phyloP scores from a whole-genome alignment of 768 basidiomycete species.

The Collybia nuda region DNA sequence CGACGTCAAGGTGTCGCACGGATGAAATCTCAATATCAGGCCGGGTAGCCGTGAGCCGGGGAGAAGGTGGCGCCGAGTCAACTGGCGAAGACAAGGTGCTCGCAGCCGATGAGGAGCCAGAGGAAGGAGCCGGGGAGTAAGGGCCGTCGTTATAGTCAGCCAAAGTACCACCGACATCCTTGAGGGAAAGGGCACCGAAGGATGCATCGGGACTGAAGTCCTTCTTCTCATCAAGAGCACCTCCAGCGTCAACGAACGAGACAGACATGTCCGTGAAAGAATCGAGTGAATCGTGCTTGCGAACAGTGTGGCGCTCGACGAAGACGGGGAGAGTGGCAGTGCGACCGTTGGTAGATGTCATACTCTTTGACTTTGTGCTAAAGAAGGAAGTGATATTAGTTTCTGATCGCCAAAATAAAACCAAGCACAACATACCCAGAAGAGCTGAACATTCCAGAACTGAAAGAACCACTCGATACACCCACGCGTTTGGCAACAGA shows the following conservation, averaged over 20 bases:
- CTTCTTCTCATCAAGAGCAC: conserved; percentile 32
- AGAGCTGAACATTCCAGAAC: conserved; percentile 21
- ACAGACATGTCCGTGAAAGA: conserved; percentile 47
- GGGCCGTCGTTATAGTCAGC: conserved; percentile 31
- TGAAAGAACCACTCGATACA: conserved; percentile 12
- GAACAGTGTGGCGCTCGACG: conserved; percentile 42
- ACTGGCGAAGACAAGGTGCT: conserved; percentile 23
- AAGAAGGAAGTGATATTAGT: not conserved
- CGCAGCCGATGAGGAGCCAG: conserved; percentile 35
- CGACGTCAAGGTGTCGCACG: conserved; percentile 14
- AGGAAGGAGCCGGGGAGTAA: conserved; percentile 31
- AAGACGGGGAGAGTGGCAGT: conserved; percentile 39
- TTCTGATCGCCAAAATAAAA: not conserved
- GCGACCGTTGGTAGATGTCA: conserved; percentile 19
- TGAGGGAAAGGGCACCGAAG: conserved; percentile 32
- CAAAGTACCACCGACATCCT: conserved; percentile 38
- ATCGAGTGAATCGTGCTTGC: conserved; percentile 46
- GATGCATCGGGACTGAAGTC: conserved; percentile 31
- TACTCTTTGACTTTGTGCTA: conserved; percentile 25
- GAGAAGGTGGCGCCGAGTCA: conserved; percentile 2
- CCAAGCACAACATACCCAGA: conserved; percentile 17
- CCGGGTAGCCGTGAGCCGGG: conserved; percentile 22
- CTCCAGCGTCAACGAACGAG: conserved; percentile 38
- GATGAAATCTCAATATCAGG: conserved; percentile 30
- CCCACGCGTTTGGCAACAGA: conserved; percentile 32